phyloP scores from a whole-genome alignment of 2,329 filamentous ascomycete genomes.

The Aspergillus glaucus region DNA sequence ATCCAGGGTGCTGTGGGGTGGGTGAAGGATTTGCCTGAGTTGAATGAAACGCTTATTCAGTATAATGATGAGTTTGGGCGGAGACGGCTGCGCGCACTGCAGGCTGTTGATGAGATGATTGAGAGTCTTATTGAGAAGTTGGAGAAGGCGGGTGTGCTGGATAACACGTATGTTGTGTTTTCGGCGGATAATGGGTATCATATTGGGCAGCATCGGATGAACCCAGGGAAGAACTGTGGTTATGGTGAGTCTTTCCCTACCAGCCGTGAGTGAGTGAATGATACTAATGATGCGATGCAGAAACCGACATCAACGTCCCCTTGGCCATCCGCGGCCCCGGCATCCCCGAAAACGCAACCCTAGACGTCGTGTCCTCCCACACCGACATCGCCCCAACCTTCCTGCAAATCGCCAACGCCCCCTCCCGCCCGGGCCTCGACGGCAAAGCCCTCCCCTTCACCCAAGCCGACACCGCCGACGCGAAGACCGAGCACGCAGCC shows the following conservation, averaged over 20 bases:
- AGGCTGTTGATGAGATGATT: conserved; percentile 51
- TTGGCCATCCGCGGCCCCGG: conserved; percentile 55
- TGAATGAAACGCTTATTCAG: conserved; percentile 42
- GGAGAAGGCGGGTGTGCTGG: conserved; percentile 33
- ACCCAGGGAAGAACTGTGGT: conserved; percentile 52
- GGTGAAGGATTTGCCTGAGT: conserved; percentile 36
- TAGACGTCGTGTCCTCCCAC: conserved; percentile 52
- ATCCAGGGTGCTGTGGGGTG: conserved; percentile 46
- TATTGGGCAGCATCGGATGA: conserved; percentile 52
- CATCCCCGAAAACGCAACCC: conserved; percentile 37
- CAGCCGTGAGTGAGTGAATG: not conserved
- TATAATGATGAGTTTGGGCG: conserved; percentile 50
- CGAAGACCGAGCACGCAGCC: conserved; percentile 48
- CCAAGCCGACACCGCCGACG: conserved; percentile 14
- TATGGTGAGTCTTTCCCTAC: conserved; percentile 41
- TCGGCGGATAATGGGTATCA: conserved; percentile 57
- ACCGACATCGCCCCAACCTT: conserved; percentile 59
- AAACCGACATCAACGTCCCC: conserved; percentile 51
- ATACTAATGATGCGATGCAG: conserved; percentile 5
- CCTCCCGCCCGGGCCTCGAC: conserved; percentile 47
- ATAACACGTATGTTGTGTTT: conserved; percentile 54
- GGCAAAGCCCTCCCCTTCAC: conserved; percentile 47
- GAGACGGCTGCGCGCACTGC: conserved; percentile 43
- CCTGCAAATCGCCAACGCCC: conserved; percentile 35
- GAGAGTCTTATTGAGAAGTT: conserved; percentile 38